Percentiles rank a stretch among this genome's conserved stretches.
phyloP scores from a whole-genome alignment of 2,329 filamentous ascomycete genomes.

The Colletotrichum cordylinicola region DNA sequence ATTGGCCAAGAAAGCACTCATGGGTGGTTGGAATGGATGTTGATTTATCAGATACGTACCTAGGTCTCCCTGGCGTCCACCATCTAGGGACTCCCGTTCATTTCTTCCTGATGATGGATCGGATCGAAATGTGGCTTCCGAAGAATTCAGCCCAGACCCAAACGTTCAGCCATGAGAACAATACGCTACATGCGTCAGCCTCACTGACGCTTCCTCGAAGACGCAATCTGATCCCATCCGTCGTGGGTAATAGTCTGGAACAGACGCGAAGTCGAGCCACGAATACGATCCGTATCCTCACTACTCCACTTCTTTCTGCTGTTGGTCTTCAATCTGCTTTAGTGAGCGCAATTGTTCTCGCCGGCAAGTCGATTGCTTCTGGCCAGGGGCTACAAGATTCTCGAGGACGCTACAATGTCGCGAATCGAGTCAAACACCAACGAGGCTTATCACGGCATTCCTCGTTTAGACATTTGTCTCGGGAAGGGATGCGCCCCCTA shows the following conservation, averaged over 20 bases:
- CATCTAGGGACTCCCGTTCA: background rate
- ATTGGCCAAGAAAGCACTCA: background rate
- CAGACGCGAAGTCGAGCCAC: background rate
- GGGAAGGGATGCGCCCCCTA: background rate
- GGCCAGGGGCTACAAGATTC: background rate
- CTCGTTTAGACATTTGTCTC: background rate
- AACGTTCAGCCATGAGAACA: background rate
- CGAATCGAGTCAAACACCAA: background rate
- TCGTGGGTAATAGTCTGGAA: background rate
- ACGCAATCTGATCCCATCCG: background rate
- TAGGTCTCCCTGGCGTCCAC: background rate
- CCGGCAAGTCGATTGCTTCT: background rate
- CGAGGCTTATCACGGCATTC: background rate
- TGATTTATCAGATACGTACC: background rate
- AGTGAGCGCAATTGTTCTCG: background rate
- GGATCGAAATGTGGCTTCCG: background rate
- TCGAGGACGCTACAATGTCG: background rate
- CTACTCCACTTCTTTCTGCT: rapidly evolving
- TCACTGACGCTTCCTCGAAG: rapidly evolving
- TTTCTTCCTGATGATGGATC: background rate
- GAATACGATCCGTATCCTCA: rapidly evolving
- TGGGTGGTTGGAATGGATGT: background rate
- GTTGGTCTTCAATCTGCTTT: background rate
- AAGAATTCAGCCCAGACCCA: background rate
- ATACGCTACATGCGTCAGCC: background rate